phyloP scores from a whole-genome alignment of 2,329 filamentous ascomycete genomes.

The Alternaria dauci region DNA sequence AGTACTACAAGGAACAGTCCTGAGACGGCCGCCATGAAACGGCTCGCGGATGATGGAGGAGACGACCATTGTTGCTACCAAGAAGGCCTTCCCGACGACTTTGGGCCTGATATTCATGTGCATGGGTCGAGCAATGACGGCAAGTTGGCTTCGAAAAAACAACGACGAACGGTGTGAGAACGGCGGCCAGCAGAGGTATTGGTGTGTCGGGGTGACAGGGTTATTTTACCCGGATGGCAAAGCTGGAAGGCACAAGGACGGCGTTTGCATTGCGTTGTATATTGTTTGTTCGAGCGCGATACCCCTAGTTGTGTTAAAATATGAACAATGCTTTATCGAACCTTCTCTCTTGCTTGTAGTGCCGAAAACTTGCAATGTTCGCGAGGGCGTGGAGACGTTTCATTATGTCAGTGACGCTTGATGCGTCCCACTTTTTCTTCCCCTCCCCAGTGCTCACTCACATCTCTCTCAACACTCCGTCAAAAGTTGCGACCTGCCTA shows the following conservation, averaged over 20 bases:
- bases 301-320: background rate
- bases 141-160: background rate
- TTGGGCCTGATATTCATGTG: background rate
- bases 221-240: background rate
- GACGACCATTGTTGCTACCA: background rate
- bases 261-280: background rate
- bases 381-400: background rate
- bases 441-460: background rate
- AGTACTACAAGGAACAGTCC: conserved; percentile 14
- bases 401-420: background rate
- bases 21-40: background rate
- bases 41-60: background rate
- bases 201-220: background rate
- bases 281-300: background rate
- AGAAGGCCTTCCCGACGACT: background rate
- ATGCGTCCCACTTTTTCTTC: background rate
- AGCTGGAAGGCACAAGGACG: background rate
- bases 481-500: background rate
- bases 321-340: background rate
- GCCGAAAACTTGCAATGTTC: background rate
- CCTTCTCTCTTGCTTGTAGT: background rate
- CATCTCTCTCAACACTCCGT: background rate
- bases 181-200: background rate
- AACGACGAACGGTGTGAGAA: background rate
- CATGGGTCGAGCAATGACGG: background rate